phyloP scores from a whole-genome alignment of 768 basidiomycete genomes.

The Tephrocybe sp. region DNA sequence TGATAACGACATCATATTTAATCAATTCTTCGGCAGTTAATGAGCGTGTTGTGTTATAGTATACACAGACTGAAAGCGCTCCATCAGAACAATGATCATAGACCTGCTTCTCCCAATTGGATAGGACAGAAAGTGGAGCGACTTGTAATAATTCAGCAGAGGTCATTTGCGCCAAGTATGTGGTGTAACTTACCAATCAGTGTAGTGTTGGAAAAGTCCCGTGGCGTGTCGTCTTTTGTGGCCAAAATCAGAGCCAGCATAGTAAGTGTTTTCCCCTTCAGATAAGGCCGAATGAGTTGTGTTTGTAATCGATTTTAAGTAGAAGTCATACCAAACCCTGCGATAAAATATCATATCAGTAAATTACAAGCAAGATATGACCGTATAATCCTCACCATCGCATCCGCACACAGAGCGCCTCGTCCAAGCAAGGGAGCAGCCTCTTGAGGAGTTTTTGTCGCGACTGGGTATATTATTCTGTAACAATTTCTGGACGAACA shows the following conservation, averaged over 20 bases:
- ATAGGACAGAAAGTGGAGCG: slow-evolving; percentile 78
- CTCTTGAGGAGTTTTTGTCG: slow-evolving; percentile 78
- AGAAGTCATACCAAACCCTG: slow-evolving; percentile 40
- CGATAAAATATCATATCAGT: neutral
- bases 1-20: slow-evolving; percentile 76
- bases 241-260: slow-evolving; percentile 82
- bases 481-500: slow-evolving; percentile 1
- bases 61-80: slow-evolving; percentile 55
- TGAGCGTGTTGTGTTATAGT: slow-evolving; percentile 70
- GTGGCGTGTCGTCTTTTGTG: slow-evolving; percentile 64
- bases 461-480: slow-evolving; percentile 45
- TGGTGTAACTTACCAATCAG: slow-evolving; percentile 62
- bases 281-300: neutral
- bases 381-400: slow-evolving; percentile 59
- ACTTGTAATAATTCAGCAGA: slow-evolving; percentile 42
- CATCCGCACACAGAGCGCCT: slow-evolving; percentile 89
- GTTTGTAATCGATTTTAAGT: neutral
- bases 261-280: slow-evolving; percentile 86
- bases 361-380: neutral
- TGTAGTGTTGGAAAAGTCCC: slow-evolving; percentile 63
- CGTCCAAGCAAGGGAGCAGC: slow-evolving; percentile 65
- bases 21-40: slow-evolving; percentile 59
- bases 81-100: slow-evolving; percentile 65
- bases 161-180: neutral
- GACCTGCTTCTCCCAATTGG: slow-evolving; percentile 89